These are phyloP conservation scores for Teunomyces panamensis DNA, from an alignment of 805 yeast genomes.

Conservation along the genomic window DNA sequence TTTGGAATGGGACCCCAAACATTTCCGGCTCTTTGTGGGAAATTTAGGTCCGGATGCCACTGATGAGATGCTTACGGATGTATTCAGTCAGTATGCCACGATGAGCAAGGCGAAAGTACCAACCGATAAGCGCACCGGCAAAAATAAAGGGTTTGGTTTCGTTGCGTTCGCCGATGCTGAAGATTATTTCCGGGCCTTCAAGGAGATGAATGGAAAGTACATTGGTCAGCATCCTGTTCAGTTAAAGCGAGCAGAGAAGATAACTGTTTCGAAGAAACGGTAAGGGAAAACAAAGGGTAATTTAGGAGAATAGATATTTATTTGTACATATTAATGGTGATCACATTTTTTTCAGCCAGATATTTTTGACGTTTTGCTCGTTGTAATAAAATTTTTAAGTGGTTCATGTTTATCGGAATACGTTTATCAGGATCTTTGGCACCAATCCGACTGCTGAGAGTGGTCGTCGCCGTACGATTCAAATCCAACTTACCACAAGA, in stretches of 20 bases:
- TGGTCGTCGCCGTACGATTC: slow-evolving; percentile 9
- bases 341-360: too few relatives aligned
- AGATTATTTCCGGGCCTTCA: slow-evolving; percentile 68
- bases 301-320: too few relatives aligned
- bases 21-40: slow-evolving; percentile 72
- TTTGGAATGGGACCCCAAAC: slow-evolving; percentile 66
- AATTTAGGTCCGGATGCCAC: slow-evolving; percentile 64
- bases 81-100: slow-evolving; percentile 53
- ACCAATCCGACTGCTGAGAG: not conserved
- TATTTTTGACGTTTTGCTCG: not conserved
- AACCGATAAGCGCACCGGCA: slow-evolving; percentile 41
- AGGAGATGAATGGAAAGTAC: slow-evolving; percentile 73
- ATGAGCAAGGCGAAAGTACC: slow-evolving; percentile 62
- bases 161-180: slow-evolving; percentile 63
- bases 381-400: not conserved
- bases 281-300: not conserved
- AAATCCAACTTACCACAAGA: slow-evolving; percentile 30
- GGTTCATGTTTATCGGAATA: not conserved
- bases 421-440: not conserved
- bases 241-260: slow-evolving; percentile 58
- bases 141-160: slow-evolving; percentile 70
- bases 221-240: slow-evolving; percentile 73
- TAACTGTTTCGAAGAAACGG: slow-evolving; percentile 16
- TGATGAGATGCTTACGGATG: slow-evolving; percentile 51
- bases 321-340: too few relatives aligned